Evolutionary conservation across 2,329 filamentous ascomycete genomes (phyloP).

Genomic region (Calonectria honghensis): DNA sequence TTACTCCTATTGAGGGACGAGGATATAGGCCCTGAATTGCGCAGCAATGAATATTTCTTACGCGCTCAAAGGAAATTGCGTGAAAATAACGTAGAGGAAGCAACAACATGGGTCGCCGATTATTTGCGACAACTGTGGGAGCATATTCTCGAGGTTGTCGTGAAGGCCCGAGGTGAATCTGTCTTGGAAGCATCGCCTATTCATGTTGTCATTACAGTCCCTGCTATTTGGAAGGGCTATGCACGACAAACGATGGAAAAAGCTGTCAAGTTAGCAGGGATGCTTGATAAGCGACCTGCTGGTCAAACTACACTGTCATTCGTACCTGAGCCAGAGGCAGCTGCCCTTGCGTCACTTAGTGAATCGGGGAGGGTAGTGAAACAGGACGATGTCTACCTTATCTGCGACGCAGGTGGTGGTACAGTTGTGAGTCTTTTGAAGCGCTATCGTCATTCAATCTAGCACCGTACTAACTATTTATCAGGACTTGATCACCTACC

Average conservation of each 20-base stretch:
- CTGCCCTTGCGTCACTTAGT: constrained; percentile 19
- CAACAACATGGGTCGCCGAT: constrained; percentile 26
- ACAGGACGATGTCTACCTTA: constrained; percentile 33
- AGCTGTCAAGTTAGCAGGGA: constrained; percentile 13
- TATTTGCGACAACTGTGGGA: constrained; percentile 27
- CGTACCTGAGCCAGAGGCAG: constrained; percentile 34
- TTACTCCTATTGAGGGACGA: constrained; percentile 36
- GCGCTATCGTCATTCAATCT: too few species aligned
- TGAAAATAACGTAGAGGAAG: neutral
- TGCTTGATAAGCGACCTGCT: constrained; percentile 24
- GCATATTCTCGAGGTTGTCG: constrained; percentile 21
- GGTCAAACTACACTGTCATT: constrained; percentile 23
- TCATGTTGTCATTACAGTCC: constrained; percentile 35
- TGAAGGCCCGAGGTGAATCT: constrained; percentile 12
- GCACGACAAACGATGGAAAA: constrained; percentile 33
- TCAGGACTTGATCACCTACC: constrained; percentile 38
- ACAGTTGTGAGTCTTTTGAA: constrained; percentile 24
- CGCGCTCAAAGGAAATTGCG: constrained; percentile 10
- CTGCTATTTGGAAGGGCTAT: constrained; percentile 39
- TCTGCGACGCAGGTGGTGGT: constrained; percentile 40
- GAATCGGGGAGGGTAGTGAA: neutral
- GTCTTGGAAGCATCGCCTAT: neutral
- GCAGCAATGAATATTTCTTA: constrained; percentile 21
- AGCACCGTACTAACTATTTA: neutral
- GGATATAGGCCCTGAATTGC: constrained; percentile 15